These are phyloP conservation scores for Neophaeococcomyces mojaviensis DNA, from an alignment of 2,329 filamentous ascomycete genomes.

Conservation along the genomic window DNA sequence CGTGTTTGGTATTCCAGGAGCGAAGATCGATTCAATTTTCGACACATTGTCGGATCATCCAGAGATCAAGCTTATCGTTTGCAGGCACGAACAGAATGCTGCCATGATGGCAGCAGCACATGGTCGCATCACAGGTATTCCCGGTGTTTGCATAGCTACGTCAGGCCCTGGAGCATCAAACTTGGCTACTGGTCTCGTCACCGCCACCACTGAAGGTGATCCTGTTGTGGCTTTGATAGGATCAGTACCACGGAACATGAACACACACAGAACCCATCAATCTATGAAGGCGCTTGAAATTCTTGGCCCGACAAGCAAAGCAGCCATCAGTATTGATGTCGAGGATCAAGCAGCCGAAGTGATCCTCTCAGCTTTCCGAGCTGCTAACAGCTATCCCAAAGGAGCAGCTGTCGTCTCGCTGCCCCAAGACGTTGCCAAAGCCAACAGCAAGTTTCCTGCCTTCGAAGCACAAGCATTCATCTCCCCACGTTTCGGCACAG, in stretches of 20 bases:
- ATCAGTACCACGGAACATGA: constrained; percentile 38
- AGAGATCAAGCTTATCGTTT: constrained; percentile 41
- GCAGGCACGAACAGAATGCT: constrained; percentile 45
- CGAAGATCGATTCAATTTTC: constrained; percentile 44
- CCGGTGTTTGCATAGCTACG: constrained; percentile 42
- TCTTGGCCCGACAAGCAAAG: constrained; percentile 38
- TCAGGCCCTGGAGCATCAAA: constrained; percentile 43
- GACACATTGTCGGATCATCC: constrained; percentile 40
- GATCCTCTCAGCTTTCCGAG: constrained; percentile 40
- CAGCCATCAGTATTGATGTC: constrained; percentile 35
- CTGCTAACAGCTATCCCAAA: constrained; percentile 35
- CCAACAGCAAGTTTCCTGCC: constrained; percentile 32
- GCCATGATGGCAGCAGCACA: constrained; percentile 44
- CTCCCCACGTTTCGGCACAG: constrained; percentile 36
- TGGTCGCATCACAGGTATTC: constrained; percentile 39
- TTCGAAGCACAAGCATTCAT: constrained; percentile 35
- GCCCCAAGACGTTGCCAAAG: constrained; percentile 39
- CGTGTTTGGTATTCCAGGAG: constrained; percentile 44
- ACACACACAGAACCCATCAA: constrained; percentile 42
- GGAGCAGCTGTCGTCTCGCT: constrained; percentile 39
- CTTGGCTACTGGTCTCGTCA: constrained; percentile 40
- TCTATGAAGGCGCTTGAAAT: constrained; percentile 40
- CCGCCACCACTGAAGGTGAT: constrained; percentile 42
- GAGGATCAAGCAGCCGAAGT: constrained; percentile 44
- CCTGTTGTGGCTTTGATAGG: constrained; percentile 45